phyloP scores from a whole-genome alignment of 2,329 filamentous ascomycete genomes.

The Myriosclerotinia curreyana region DNA sequence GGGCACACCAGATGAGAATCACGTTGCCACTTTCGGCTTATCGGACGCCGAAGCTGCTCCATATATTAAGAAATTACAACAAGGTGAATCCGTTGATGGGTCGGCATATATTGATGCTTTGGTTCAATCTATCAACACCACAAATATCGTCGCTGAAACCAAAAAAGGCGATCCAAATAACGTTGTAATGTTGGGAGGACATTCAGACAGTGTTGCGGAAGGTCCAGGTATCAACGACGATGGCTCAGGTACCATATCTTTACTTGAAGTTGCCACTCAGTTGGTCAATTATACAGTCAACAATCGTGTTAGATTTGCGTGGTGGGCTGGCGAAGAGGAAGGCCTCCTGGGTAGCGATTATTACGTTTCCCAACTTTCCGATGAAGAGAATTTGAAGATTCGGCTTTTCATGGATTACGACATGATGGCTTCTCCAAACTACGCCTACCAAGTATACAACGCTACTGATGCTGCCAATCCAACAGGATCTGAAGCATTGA shows the following conservation, averaged over 20 bases:
- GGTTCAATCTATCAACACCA: slow-evolving; percentile 43
- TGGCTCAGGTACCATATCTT: slow-evolving; percentile 44
- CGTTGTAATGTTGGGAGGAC: slow-evolving; percentile 63
- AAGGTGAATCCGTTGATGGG: slow-evolving; percentile 49
- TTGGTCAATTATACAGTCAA: slow-evolving; percentile 56
- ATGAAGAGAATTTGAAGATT: slow-evolving; percentile 60
- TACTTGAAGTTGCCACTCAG: slow-evolving; percentile 61
- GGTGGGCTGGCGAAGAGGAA: slow-evolving; percentile 67
- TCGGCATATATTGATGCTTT: slow-evolving; percentile 60
- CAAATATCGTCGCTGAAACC: slow-evolving; percentile 63
- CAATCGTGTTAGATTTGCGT: slow-evolving; percentile 65
- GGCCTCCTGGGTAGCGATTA: slow-evolving; percentile 62
- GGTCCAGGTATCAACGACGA: slow-evolving; percentile 52
- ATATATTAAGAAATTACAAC: slow-evolving; percentile 52
- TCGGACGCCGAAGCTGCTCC: slow-evolving; percentile 56
- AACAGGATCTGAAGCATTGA: slow-evolving; percentile 65
- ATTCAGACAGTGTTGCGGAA: slow-evolving; percentile 60
- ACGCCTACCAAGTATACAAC: slow-evolving; percentile 66
- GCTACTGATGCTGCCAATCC: slow-evolving; percentile 70
- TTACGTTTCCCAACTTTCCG: slow-evolving; percentile 54
- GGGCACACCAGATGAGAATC: slow-evolving; percentile 55
- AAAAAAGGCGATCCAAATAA: slow-evolving; percentile 57
- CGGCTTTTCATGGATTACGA: slow-evolving; percentile 68
- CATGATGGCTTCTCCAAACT: slow-evolving; percentile 66
- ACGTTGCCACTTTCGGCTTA: slow-evolving; percentile 68